Evolutionary conservation across 1,284 basidiomycete species (phyloP), one percentile per base, ranked within the genome.

Genomic region (Fomitopsis betulina): DNA sequence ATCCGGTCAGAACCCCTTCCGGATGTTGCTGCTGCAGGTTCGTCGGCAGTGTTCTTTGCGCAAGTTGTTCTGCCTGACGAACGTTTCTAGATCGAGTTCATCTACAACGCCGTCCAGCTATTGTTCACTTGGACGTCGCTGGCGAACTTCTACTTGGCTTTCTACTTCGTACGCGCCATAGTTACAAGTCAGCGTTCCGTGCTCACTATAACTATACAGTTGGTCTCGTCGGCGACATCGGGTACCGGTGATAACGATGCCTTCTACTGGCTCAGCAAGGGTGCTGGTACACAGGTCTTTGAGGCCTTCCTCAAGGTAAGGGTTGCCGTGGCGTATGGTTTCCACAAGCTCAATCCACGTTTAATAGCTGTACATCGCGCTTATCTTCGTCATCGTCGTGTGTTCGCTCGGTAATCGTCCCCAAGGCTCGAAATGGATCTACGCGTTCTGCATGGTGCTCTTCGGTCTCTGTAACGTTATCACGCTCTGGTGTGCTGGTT

Each of bases 321-420:
- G 71, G 62, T 25, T 35, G 38, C 23, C 30, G 15, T 32, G 17
- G n/a, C 7, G 21, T 30, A 9, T 21, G 8, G 19, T 8, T 17
- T 17, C 13, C 10, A 43, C 45, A 35, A 56, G 61, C 51, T 70
- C 27, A 47, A 21, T 59, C 8, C 12, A n/a, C 27, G 6, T 5
- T 10, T 7, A 55, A 32, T 60, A 83, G 78, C 72, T 92, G 43
- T 92, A 93, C 70, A 88, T 93, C 60, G 86, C 81, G 53, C 78
- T 91, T 54, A 74, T 92, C 58, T 89, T 91, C 72, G 80, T 92
- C 58, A 81, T 90, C 62, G 77, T 85, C 43, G 87, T 92, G 56
- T 91, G 89, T 75, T 92, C 90, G 52, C 83, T 95, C 56, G 93
- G 93, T 50, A 95, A 95, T 73, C 84, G 92, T 55, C 92, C 92